Evolutionary conservation across 2,329 filamentous ascomycete species (phyloP).

Genomic region (Epichloe elymi): DNA sequence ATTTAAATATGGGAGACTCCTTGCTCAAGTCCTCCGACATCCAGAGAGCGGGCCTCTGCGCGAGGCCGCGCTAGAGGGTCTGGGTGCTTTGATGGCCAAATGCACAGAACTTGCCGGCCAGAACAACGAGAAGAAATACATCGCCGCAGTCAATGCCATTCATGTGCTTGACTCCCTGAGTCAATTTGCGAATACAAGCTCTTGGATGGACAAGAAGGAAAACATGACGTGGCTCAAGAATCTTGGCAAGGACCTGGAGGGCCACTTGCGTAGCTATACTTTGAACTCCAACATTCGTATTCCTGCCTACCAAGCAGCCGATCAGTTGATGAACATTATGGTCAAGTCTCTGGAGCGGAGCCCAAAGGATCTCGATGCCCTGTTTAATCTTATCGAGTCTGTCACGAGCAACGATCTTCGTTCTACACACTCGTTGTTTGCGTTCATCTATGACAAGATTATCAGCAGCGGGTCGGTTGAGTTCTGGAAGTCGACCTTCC

Average conservation of each 20-base stretch:
- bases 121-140: slow-evolving; percentile 53
- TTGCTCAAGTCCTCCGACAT: slow-evolving; percentile 74
- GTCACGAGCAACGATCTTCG: slow-evolving; percentile 77
- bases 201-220: slow-evolving; percentile 60
- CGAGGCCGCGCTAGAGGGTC: slow-evolving; percentile 58
- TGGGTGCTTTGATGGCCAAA: slow-evolving; percentile 56
- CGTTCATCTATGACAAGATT: slow-evolving; percentile 74
- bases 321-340: slow-evolving; percentile 77
- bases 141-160: slow-evolving; percentile 73
- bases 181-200: slow-evolving; percentile 47
- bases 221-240: slow-evolving; percentile 46
- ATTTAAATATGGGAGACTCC: slow-evolving; percentile 76
- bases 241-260: slow-evolving; percentile 67
- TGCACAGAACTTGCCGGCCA: slow-evolving; percentile 51
- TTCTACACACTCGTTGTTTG: slow-evolving; percentile 57
- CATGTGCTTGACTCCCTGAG: slow-evolving; percentile 73
- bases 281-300: slow-evolving; percentile 63
- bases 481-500: slow-evolving; percentile 69
- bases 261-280: slow-evolving; percentile 54
- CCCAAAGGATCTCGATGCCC: slow-evolving; percentile 63
- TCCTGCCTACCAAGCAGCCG: slow-evolving; percentile 75
- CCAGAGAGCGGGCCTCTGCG: slow-evolving; percentile 62
- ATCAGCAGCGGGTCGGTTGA: slow-evolving; percentile 76
- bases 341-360: slow-evolving; percentile 66
- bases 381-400: slow-evolving; percentile 74